Base-by-base conservation (phyloP, 257 asterid genomes). In the Thymus mandschuricus region DNA sequence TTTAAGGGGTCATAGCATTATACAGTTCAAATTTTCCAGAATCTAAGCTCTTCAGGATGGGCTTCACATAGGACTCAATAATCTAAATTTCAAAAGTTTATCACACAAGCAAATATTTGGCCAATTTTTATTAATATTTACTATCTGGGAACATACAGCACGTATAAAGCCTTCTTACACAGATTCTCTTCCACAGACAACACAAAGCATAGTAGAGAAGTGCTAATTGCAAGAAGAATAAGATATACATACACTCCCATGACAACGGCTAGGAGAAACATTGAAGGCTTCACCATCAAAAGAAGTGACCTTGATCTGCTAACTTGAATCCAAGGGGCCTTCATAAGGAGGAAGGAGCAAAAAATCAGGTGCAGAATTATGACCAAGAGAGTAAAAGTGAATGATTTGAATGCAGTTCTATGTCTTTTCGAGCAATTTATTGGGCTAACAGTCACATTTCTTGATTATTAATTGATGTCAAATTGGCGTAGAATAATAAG, bases 251-350 rank as follows among this genome's bases (percentile, higher is more conserved):
- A 92, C 96, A 75, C 89, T 85, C 96, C 98, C 87, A 87, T 77
- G 46, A 77, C 76, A 71, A 93, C 90, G 70, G 97, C 98, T 41
- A 86, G 85, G 60, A 91, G 86, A 85, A 94, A 94, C 51, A 78
- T 62, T 52, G 77, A 78, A 54, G 98, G 96, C 82, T 87, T 89
- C 81, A 94, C 98, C 93, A 85, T 81, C 78, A 91, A 72, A 58
- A 94, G 96, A 64, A 94, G 85, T 21, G 95, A 81, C 75, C 97
- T 84, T 66, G 98, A 91, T 81, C 88, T 83, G 85, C 97, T 94
- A 70, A 94, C 96, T 86, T 94, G 99, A 78, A 94, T 91, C 97
- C 97, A 94, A 29, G 97, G 99, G 70, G 91, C 98, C 98, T 90
- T 70, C 75, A 78, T 49, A 73, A 54, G 52, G 40, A n/a, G 73